Evolutionary conservation across 768 basidiomycete genomes (phyloP).

Genomic region (Leucocoprinus leucothites): DNA sequence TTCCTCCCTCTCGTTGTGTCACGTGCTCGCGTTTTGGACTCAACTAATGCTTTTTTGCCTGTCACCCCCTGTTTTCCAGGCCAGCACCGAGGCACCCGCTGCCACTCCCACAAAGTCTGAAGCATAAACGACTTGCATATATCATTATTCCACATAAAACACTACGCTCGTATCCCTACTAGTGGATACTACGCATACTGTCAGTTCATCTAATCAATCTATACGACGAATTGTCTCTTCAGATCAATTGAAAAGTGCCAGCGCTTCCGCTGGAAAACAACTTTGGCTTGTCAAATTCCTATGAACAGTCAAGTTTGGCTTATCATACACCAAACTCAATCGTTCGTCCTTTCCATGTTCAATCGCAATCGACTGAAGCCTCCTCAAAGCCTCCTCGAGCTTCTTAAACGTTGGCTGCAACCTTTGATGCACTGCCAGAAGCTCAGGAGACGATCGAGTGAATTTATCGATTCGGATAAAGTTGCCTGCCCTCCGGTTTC

Average conservation of each 20-base stretch:
- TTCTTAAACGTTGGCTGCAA: slow-evolving; percentile 33
- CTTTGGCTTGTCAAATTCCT: slow-evolving; percentile 38
- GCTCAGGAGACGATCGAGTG: slow-evolving; percentile 34
- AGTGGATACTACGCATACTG: not conserved
- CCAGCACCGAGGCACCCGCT: not conserved
- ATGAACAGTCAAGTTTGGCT: slow-evolving; percentile 31
- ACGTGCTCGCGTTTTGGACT: not conserved
- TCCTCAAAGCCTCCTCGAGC: slow-evolving; percentile 34
- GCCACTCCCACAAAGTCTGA: not conserved
- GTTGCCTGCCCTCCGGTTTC: slow-evolving; percentile 48
- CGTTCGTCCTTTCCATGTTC: slow-evolving; percentile 49
- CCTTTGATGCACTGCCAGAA: slow-evolving; percentile 26
- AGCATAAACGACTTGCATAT: not conserved
- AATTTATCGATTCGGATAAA: slow-evolving; percentile 51
- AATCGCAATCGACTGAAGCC: slow-evolving; percentile 47
- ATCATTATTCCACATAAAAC: not conserved
- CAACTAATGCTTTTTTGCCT: not conserved
- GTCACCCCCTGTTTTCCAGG: not conserved
- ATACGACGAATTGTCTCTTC: not conserved
- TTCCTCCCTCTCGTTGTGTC: not conserved
- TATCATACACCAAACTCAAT: slow-evolving; percentile 1
- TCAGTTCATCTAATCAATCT: not conserved
- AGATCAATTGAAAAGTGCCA: not conserved
- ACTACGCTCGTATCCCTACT: not conserved
- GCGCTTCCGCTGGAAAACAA: slow-evolving; percentile 41